These are phyloP conservation scores for Podospora sp. DNA, from an alignment of 495 filamentous ascomycete species.

Conservation along the genomic window DNA sequence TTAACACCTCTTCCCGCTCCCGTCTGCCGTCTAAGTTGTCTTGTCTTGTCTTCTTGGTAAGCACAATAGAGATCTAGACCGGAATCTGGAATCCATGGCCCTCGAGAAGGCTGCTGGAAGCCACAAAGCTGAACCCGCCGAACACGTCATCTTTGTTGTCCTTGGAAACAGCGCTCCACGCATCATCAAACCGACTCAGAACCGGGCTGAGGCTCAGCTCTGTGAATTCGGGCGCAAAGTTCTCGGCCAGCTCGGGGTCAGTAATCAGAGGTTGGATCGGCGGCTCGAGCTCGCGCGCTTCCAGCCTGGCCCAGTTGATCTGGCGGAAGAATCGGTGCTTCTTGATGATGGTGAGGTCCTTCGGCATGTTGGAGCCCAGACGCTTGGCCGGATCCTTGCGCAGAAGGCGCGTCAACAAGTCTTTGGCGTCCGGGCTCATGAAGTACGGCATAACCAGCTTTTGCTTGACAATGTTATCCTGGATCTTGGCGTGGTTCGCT, in stretches of 20 bases:
- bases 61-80: neutral
- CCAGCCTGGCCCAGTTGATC: slow-evolving; percentile 88
- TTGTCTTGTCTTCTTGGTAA: neutral
- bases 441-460: slow-evolving; percentile 87
- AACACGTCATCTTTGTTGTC: slow-evolving; percentile 69
- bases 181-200: slow-evolving; percentile 45
- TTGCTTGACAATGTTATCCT: slow-evolving; percentile 88
- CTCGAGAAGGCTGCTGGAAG: slow-evolving; percentile 81
- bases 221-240: slow-evolving; percentile 89
- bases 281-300: slow-evolving; percentile 73
- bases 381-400: slow-evolving; percentile 90
- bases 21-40: too few species aligned
- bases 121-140: slow-evolving; percentile 95
- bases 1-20: neutral
- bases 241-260: slow-evolving; percentile 92
- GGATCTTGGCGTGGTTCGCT: slow-evolving; percentile 87
- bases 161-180: slow-evolving; percentile 37
- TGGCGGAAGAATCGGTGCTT: slow-evolving; percentile 94
- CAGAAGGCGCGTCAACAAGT: slow-evolving; percentile 83
- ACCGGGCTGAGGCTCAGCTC: slow-evolving; percentile 77
- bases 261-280: slow-evolving; percentile 92
- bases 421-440: slow-evolving; percentile 86
- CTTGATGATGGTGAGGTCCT: slow-evolving; percentile 84
- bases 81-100: slow-evolving; percentile 41
- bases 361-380: slow-evolving; percentile 82